Evolutionary conservation across 2,329 filamentous ascomycete species (phyloP), one percentile per base, ranked within the genome.

Genomic region (Aspergillus bombycis): DNA sequence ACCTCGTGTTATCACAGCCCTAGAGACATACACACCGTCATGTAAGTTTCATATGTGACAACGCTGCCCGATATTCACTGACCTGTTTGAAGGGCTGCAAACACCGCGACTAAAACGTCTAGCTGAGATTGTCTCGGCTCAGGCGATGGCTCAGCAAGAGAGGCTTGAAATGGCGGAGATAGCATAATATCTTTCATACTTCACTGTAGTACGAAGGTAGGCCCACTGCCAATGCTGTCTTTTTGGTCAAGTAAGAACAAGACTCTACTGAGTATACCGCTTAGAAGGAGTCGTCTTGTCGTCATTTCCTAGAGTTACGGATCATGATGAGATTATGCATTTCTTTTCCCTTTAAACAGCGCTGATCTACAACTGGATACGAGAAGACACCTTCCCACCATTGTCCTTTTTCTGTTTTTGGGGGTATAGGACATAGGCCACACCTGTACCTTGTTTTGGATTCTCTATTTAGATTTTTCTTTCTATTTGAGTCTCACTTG

Each of bases 11-110:
- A 99, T 99, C 74, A 97, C 94, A 4, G 95, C 95, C 59, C 82
- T 99, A 69, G 95, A 99, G 82, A 99, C 95, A 16, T 99, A 99
- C 78, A 98, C 95, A 57, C 95, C 95, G 67, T 97, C 94, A 70
- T 99, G 94, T 95, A 85, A 86, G 91, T 85, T 62, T 10, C 30
- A 12, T 38, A n/a, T 50, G 32, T 43, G 16, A 23, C 28, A 61
- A n/a, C n/a, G 43, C 57, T 6, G 32, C 36, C 7, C 14, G 46
- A 34, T 32, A 32, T n/a, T 66, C 65, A 61, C 65, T 71, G 61
- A 77, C 77, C 79, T 72, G 79, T 62, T 53, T 52, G 45, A 64
- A 95, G 92, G 93, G 94, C 88, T 97, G 57, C 94, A 97, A 91
- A 97, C 94, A 63, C 94, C 94, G 55, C 89, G 94, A 66, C 82